These are phyloP conservation scores for Phaeosphaeria sp. DNA, from an alignment of 2,329 filamentous ascomycete species.

Conservation along the genomic window DNA sequence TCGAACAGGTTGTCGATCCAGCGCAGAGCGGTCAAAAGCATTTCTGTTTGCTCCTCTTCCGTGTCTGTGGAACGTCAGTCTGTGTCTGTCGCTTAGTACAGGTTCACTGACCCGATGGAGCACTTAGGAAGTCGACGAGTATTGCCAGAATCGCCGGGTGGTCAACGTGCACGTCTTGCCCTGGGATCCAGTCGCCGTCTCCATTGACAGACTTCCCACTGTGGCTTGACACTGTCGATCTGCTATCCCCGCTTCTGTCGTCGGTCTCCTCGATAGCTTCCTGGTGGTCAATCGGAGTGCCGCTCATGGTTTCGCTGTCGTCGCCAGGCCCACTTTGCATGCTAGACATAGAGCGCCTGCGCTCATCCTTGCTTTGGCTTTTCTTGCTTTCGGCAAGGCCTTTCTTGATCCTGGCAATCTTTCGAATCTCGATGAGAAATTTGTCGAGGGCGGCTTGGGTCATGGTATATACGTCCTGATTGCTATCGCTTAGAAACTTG, in stretches of 20 bases:
- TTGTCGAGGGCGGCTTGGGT: constrained; percentile 89
- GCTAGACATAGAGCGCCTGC: constrained; percentile 71
- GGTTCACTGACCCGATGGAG: constrained; percentile 69
- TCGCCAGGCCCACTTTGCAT: constrained; percentile 39
- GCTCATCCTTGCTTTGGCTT: constrained; percentile 68
- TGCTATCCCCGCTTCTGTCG: constrained; percentile 50
- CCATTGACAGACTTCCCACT: constrained; percentile 56
- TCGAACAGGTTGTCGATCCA: constrained; percentile 98
- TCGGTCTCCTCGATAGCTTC: constrained; percentile 60
- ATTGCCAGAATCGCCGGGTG: constrained; percentile 92
- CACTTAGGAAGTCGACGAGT: constrained; percentile 85
- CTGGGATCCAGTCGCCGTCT: constrained; percentile 95
- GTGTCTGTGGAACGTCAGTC: constrained; percentile 33
- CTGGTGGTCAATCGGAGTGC: constrained; percentile 48
- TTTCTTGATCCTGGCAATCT: constrained; percentile 90
- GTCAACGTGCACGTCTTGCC: constrained; percentile 95
- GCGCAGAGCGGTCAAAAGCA: constrained; percentile 85
- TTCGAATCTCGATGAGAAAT: constrained; percentile 91
- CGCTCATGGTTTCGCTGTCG: constrained; percentile 66
- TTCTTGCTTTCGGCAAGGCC: constrained; percentile 87
- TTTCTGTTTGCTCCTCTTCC: constrained; percentile 76
- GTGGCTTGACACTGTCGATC: constrained; percentile 38
- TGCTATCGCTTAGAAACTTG: constrained; percentile 89
- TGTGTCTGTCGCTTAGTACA: constrained; percentile 5
- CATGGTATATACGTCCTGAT: constrained; percentile 91